Evolutionary conservation across 2,329 filamentous ascomycete species (phyloP).

Genomic region (Colletotrichum falcatum): DNA sequence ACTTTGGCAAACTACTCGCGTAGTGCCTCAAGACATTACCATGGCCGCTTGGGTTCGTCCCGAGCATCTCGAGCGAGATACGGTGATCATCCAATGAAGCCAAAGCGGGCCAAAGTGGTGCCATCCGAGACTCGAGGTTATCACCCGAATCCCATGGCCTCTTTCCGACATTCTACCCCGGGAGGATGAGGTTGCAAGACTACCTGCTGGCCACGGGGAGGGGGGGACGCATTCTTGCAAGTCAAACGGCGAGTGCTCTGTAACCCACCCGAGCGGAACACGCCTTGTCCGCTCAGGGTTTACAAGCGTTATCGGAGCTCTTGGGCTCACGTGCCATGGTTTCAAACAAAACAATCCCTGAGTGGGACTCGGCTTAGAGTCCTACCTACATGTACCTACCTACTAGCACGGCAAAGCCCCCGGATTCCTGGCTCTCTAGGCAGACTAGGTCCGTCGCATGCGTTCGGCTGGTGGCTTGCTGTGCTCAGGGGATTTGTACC

Average conservation of each 20-base stretch:
- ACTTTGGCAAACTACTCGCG: neutral
- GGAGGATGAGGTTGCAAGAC: conserved; percentile 11
- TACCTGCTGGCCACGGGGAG: neutral
- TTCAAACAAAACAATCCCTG: conserved; percentile 14
- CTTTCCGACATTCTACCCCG: neutral
- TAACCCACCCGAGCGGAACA: conserved; percentile 7
- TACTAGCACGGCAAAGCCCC: conserved; percentile 2
- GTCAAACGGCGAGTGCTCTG: neutral
- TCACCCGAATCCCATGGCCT: neutral
- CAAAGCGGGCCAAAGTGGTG: neutral
- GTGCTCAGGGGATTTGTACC: conserved; percentile 5
- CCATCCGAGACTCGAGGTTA: neutral
- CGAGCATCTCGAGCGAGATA: neutral
- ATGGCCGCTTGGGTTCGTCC: neutral
- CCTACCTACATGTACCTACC: too few species aligned
- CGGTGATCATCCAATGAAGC: neutral
- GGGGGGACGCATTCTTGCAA: neutral
- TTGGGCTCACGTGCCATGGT: conserved; percentile 20
- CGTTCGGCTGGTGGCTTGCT: conserved; percentile 27
- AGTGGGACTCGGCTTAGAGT: conserved; percentile 1
- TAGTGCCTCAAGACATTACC: neutral
- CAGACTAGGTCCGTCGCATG: conserved; percentile 27
- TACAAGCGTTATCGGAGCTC: conserved; percentile 10
- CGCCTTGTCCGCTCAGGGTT: conserved; percentile 8
- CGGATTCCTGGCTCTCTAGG: conserved; percentile 1